Conservation (phyloP, 192 early-diverging fungal genomes). For the Geosiphon pyriformis region DNA sequence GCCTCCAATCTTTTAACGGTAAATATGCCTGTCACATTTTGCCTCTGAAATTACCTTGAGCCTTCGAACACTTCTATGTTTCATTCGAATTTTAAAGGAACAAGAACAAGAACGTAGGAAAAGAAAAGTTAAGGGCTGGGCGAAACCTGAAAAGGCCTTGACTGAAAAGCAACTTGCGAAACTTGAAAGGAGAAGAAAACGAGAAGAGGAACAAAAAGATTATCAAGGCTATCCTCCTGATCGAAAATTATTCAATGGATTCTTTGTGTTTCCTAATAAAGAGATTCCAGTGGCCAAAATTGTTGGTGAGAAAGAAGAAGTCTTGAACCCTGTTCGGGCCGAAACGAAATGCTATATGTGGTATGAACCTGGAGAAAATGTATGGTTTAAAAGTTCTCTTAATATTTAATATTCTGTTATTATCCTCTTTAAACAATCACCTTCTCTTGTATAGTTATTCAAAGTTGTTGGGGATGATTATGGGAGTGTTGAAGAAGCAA, state of each 20-base stretch:
- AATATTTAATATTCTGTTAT: background rate
- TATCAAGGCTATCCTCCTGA: slow-evolving; percentile 24
- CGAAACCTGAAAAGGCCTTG: slow-evolving; percentile 32
- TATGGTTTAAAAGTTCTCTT: background rate
- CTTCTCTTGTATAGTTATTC: slow-evolving; percentile 19
- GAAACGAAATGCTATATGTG: slow-evolving; percentile 37
- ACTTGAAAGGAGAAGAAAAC: slow-evolving; percentile 21
- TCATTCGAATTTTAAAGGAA: background rate
- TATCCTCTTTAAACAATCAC: background rate
- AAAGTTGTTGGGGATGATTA: slow-evolving; percentile 17
- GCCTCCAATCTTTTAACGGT: slow-evolving; percentile 11
- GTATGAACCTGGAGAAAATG: slow-evolving; percentile 26
- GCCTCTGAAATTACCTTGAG: no score
- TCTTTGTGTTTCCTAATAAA: slow-evolving; percentile 29
- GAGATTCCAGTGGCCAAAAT: slow-evolving; percentile 26
- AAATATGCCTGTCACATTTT: background rate
- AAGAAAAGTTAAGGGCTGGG: slow-evolving; percentile 33
- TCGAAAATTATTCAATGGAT: slow-evolving; percentile 14
- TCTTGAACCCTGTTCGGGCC: slow-evolving; percentile 31
- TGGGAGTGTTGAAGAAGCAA: slow-evolving; percentile 21
- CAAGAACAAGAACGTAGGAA: background rate
- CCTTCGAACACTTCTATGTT: no score
- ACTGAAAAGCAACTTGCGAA: slow-evolving; percentile 27
- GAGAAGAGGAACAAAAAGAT: slow-evolving; percentile 22
- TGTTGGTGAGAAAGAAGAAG: slow-evolving; percentile 30